Percentiles rank a stretch among this genome's conserved stretches.
These are phyloP conservation scores for Benincasa hispida DNA, from an alignment of 306 rosid genomes.

Conservation along the genomic window DNA sequence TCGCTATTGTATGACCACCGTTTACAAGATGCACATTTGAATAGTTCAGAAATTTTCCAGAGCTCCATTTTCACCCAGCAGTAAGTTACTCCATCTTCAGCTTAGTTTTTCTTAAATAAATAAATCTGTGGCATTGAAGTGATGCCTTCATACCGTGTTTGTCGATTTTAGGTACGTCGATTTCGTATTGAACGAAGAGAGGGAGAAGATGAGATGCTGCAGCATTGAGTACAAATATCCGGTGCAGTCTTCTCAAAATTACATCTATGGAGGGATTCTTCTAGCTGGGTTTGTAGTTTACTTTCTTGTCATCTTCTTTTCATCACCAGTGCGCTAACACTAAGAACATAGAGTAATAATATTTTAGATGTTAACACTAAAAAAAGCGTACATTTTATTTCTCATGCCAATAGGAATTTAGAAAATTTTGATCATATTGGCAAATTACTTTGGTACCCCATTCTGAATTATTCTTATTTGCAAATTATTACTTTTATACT, in stretches of 20 bases:
- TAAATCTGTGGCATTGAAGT: neutral
- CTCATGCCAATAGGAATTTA: neutral
- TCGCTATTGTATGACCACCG: conserved; percentile 78
- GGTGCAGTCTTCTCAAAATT: conserved; percentile 64
- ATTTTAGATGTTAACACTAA: neutral
- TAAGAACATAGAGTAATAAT: neutral
- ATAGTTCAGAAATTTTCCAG: conserved; percentile 88
- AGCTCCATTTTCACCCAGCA: conserved; percentile 83
- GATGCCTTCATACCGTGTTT: neutral
- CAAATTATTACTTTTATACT: neutral
- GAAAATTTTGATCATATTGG: conserved; percentile 4
- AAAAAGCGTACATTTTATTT: neutral
- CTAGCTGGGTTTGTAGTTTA: conserved; percentile 86
- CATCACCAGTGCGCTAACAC: conserved; percentile 67
- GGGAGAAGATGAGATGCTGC: conserved; percentile 85
- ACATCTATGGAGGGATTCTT: conserved; percentile 79
- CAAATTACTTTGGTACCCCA: neutral
- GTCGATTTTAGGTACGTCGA: conserved; percentile 63
- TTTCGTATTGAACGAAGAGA: conserved; percentile 54
- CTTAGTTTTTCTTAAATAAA: neutral
- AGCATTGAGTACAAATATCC: conserved; percentile 75
- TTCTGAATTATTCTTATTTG: neutral
- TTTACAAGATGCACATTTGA: conserved; percentile 60
- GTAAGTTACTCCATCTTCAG: conserved; percentile 21
- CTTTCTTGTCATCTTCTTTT: conserved; percentile 79